Evolutionary conservation across 495 filamentous ascomycete species (phyloP), one percentile per base, ranked within the genome.

Genomic region (Aspergillus kassunensis): DNA sequence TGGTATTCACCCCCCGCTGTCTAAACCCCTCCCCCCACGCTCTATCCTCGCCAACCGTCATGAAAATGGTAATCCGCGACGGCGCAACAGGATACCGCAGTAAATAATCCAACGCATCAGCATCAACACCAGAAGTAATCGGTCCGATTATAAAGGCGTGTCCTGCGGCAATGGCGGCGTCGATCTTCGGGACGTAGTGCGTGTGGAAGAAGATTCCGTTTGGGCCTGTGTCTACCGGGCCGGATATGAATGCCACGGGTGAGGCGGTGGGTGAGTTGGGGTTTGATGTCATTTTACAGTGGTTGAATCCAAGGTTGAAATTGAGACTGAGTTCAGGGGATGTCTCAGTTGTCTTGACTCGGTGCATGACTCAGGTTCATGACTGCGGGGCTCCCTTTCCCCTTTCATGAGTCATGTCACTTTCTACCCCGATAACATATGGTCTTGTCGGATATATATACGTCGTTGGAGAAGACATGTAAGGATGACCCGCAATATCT

Each of bases 21-120:
- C 60, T 56, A 37, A 63, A 62, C 0, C 9, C 4, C 15, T 13
- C n/a, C 1, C 60, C 65, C 50, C 47, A 58, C 21, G 57, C 54
- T 4, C 13, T 35, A 21, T 65, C 35, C 24, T 65, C 65, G 7
- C 51, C 20, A 0, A 48, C 30, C 7, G 62, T 68, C 40, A 63
- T 45, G 29, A 59, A 65, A 34, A 67, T 60, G 18, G 56, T 57
- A 35, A 68, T 62, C 5, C 55, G 61, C 10, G 34, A 46, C 6
- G 63, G 56, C 2, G 50, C 4, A 18, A 60, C 36, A 2, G 59
- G 58, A 40, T 58, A 60, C 13, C 52, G 33, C 7, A 65, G 58
- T 1, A 69, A 60, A 21, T 69, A 69, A 0, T 50, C 16, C 2
- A 66, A 56, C 12, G 66, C 66, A 27, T 64, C 61, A 4, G 59